Percentiles rank a stretch among this genome's conserved stretches.
These are phyloP conservation scores for Nakazawaea molendinolei DNA, from an alignment of 805 yeast genomes.

Conservation along the genomic window DNA sequence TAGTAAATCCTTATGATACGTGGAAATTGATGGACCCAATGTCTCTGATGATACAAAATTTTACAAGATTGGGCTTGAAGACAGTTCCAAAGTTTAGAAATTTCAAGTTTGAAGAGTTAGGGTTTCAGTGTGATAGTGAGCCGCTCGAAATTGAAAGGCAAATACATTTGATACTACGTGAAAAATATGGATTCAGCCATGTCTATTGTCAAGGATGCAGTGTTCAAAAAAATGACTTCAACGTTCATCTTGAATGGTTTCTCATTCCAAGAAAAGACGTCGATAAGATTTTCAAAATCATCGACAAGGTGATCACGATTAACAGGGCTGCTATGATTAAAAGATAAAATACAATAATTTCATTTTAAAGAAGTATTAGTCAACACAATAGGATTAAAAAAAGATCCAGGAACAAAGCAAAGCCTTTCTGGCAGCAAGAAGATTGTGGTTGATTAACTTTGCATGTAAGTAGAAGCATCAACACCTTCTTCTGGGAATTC, in stretches of 20 bases:
- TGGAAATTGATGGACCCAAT: slow-evolving; percentile 15
- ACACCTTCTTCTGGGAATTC: slow-evolving; percentile 98
- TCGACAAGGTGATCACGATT: slow-evolving; percentile 22
- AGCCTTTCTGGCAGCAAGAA: too few species aligned
- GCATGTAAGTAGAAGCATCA: slow-evolving; percentile 96
- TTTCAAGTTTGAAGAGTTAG: slow-evolving; percentile 22
- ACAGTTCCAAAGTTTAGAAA: slow-evolving; percentile 11
- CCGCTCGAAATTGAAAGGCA: slow-evolving; percentile 32
- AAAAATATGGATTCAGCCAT: slow-evolving; percentile 39
- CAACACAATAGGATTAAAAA: background rate
- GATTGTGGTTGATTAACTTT: slow-evolving; percentile 46
- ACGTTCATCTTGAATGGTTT: slow-evolving; percentile 51
- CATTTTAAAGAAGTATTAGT: background rate
- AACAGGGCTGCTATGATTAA: too few species aligned
- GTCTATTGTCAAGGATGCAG: slow-evolving; percentile 42
- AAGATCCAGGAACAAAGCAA: background rate
- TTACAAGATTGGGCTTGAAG: slow-evolving; percentile 12
- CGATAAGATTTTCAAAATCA: slow-evolving; percentile 23
- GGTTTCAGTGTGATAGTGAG: slow-evolving; percentile 27
- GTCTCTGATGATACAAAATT: slow-evolving; percentile 11
- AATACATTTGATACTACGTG: slow-evolving; percentile 33
- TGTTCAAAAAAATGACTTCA: slow-evolving; percentile 16
- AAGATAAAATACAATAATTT: background rate
- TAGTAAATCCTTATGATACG: slow-evolving; percentile 27
- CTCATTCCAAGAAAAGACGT: slow-evolving; percentile 39